Evolutionary conservation across 495 filamentous ascomycete species (phyloP).

Genomic region (Elasticomyces elasticus): DNA sequence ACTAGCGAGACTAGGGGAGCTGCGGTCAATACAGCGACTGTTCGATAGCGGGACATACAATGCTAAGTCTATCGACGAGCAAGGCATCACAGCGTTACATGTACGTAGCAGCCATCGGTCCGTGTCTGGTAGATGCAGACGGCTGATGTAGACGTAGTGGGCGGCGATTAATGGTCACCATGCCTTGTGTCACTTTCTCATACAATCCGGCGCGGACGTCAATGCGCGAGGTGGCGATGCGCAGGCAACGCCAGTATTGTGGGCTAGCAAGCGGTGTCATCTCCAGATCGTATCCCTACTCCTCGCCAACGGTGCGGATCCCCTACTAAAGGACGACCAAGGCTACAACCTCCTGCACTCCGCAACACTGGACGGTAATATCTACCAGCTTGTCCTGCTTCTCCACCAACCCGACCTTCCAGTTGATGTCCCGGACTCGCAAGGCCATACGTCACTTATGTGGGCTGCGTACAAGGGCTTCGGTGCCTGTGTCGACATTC

Average conservation of each 20-base stretch:
- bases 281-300: conserved; percentile 77
- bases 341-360: conserved; percentile 96
- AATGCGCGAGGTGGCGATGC: conserved; percentile 94
- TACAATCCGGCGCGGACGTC: conserved; percentile 80
- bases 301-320: conserved; percentile 79
- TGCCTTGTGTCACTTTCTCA: conserved; percentile 86
- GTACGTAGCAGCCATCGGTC: conserved; percentile 43
- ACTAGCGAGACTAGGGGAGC: conserved; percentile 77
- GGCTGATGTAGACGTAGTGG: conserved; percentile 55
- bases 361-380: conserved; percentile 92
- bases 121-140: conserved; percentile 4
- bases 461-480: conserved; percentile 98
- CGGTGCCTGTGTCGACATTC: conserved; percentile 81
- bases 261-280: conserved; percentile 90
- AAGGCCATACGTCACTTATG: conserved; percentile 89
- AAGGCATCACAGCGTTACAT: conserved; percentile 91
- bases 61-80: conserved; percentile 71
- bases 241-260: conserved; percentile 84
- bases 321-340: conserved; percentile 77
- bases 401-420: conserved; percentile 81
- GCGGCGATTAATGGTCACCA: conserved; percentile 99
- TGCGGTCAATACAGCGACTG: conserved; percentile 75
- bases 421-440: conserved; percentile 77
- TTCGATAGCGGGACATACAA: conserved; percentile 73
- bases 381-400: conserved; percentile 77